Evolutionary conservation across 495 filamentous ascomycete genomes (phyloP).

Genomic region (Rostrohypoxylon terebratum): DNA sequence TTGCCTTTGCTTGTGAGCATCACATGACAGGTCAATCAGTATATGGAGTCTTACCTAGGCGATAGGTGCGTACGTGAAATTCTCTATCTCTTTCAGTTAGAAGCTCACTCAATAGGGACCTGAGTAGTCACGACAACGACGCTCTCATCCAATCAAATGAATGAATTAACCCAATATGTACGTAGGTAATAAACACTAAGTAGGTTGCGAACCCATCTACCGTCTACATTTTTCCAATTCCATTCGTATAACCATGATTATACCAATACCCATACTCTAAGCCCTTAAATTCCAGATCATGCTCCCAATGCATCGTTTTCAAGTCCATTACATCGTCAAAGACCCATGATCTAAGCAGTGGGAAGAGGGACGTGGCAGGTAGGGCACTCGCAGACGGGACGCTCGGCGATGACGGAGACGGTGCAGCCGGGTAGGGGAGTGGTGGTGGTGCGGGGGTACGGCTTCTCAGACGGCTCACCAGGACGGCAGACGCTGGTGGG

Average conservation of each 20-base stretch:
- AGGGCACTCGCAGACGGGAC: not conserved
- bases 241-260: too few species aligned
- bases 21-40: too few species aligned
- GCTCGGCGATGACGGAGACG: not conserved
- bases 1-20: too few species aligned
- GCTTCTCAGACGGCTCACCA: conserved; percentile 20
- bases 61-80: too few species aligned
- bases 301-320: not conserved
- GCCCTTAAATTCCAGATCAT: not conserved
- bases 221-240: not conserved
- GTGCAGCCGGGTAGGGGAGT: conserved; percentile 25
- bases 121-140: not conserved
- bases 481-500: conserved; percentile 18
- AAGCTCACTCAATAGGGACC: not conserved
- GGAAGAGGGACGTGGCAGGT: not conserved
- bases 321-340: not conserved
- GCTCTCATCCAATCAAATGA: not conserved
- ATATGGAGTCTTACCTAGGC: too few species aligned
- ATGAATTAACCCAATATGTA: not conserved
- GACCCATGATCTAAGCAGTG: not conserved
- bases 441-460: conserved; percentile 23
- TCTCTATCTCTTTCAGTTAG: not conserved
- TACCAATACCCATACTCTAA: not conserved
- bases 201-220: not conserved
- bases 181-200: not conserved